Conservation (phyloP, 306 rosid species). For the Benincasa hispida region DNA sequence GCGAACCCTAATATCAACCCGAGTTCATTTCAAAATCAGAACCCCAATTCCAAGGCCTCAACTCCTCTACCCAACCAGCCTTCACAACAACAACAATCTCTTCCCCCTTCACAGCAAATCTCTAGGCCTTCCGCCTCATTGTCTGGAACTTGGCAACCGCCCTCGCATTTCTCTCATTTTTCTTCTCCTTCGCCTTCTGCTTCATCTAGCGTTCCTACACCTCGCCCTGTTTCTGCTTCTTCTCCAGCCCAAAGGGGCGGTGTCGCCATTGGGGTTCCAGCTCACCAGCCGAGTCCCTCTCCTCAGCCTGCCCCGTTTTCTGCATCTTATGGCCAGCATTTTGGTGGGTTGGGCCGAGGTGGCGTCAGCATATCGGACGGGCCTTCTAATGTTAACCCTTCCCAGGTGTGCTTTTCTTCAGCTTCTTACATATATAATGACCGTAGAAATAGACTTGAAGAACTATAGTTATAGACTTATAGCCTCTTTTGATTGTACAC, state of each 20-base stretch:
- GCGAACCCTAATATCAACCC: conserved; percentile 19
- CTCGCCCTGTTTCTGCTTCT: conserved; percentile 27
- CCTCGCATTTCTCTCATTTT: conserved; percentile 41
- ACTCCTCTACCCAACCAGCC: conserved; percentile 12
- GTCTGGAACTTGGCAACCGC: conserved; percentile 35
- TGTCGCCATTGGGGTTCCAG: conserved; percentile 71
- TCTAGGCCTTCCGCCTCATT: conserved; percentile 43
- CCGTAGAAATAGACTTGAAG: not conserved
- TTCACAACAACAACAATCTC: conserved; percentile 9
- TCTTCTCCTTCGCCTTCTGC: conserved; percentile 28
- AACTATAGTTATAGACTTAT: not conserved
- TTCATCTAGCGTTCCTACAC: conserved; percentile 13
- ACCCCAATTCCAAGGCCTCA: conserved; percentile 28
- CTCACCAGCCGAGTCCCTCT: conserved; percentile 41
- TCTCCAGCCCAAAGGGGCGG: conserved; percentile 41
- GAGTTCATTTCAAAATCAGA: conserved; percentile 13
- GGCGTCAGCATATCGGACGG: conserved; percentile 37
- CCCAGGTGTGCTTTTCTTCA: conserved; percentile 35
- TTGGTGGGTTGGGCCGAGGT: conserved; percentile 62
- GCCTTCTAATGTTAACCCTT: conserved; percentile 30
- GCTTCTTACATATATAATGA: not conserved
- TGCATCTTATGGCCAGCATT: conserved; percentile 66
- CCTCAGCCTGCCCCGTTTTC: conserved; percentile 37
- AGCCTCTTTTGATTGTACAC: not conserved
- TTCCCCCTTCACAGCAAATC: conserved; percentile 26